Evolutionary conservation across 2,329 filamentous ascomycete species (phyloP).

Genomic region (Fonsecaea multimorphosa): DNA sequence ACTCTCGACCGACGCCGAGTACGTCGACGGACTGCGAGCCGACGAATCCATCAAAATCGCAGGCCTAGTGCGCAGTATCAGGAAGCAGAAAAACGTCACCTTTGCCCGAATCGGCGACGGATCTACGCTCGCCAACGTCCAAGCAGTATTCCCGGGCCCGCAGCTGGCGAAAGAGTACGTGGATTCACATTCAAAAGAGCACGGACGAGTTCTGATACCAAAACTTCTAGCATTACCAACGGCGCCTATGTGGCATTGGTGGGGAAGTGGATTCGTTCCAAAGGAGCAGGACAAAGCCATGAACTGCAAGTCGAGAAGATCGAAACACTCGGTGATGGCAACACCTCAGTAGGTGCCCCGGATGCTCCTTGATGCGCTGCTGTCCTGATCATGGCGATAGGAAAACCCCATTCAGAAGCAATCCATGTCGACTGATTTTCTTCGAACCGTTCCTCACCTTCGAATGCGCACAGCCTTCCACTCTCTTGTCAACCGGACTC

Average conservation of each 20-base stretch:
- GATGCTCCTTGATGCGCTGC: not conserved
- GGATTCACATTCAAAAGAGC: conserved; percentile 38
- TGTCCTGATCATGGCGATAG: conserved; percentile 52
- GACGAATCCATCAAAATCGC: conserved; percentile 26
- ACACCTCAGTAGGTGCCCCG: conserved; percentile 49
- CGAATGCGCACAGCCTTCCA: conserved; percentile 82
- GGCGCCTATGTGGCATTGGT: conserved; percentile 79
- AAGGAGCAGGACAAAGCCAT: conserved; percentile 71
- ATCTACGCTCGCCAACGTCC: conserved; percentile 76
- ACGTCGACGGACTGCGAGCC: not conserved
- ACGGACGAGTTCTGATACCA: conserved; percentile 37
- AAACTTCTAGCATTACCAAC: conserved; percentile 71
- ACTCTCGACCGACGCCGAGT: conserved; percentile 15
- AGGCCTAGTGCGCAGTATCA: conserved; percentile 52
- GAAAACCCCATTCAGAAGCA: conserved; percentile 95
- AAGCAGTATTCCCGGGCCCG: conserved; percentile 75
- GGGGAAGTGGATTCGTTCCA: conserved; percentile 74
- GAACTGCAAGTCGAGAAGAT: conserved; percentile 79
- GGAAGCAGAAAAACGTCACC: conserved; percentile 81
- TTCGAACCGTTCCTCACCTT: conserved; percentile 86
- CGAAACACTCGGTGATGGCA: conserved; percentile 74
- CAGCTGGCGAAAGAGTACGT: conserved; percentile 74
- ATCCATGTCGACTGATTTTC: conserved; percentile 86
- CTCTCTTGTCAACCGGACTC: conserved; percentile 77
- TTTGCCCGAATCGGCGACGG: conserved; percentile 90